A percentile compares a stretch with the other conserved stretches of the same genome.
These are phyloP conservation scores for Saksenaea oblongispora DNA, from an alignment of 371 early-diverging fungal genomes.

Conservation along the genomic window DNA sequence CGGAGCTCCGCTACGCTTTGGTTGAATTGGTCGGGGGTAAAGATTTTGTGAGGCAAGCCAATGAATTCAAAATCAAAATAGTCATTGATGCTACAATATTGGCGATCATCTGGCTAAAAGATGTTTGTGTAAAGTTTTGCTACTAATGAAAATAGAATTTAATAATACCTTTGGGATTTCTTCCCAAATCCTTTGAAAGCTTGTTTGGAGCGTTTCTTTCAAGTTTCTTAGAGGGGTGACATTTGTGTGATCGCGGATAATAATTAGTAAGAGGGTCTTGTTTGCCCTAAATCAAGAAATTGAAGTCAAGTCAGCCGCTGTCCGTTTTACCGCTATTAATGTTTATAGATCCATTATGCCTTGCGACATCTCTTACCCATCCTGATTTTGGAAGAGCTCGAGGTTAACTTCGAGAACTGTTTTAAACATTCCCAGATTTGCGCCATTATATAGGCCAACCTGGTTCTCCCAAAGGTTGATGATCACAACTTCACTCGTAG, in stretches of 20 bases:
- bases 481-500: conserved; percentile 93
- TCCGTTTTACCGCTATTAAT: not conserved
- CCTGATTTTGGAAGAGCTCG: conserved; percentile 87
- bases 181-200: conserved; percentile 91
- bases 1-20: conserved; percentile 69
- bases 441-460: conserved; percentile 98
- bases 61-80: conserved; percentile 93
- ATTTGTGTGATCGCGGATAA: conserved; percentile 94
- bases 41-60: conserved; percentile 89
- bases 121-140: not conserved
- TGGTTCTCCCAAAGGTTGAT: conserved; percentile 98
- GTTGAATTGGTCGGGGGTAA: conserved; percentile 85
- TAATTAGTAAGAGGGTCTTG: conserved; percentile 92
- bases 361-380: conserved; percentile 46
- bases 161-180: conserved; percentile 75
- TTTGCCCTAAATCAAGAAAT: conserved; percentile 51
- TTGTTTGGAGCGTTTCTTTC: conserved; percentile 73
- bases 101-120: conserved; percentile 78
- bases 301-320: not conserved
- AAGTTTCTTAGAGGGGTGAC: conserved; percentile 85
- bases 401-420: conserved; percentile 98
- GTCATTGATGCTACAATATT: conserved; percentile 77
- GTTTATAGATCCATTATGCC: not conserved
- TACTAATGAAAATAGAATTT: not conserved
- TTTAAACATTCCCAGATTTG: conserved; percentile 98